Conservation (phyloP, 1,139 yeast species). For the Kodamaea sp. region DNA sequence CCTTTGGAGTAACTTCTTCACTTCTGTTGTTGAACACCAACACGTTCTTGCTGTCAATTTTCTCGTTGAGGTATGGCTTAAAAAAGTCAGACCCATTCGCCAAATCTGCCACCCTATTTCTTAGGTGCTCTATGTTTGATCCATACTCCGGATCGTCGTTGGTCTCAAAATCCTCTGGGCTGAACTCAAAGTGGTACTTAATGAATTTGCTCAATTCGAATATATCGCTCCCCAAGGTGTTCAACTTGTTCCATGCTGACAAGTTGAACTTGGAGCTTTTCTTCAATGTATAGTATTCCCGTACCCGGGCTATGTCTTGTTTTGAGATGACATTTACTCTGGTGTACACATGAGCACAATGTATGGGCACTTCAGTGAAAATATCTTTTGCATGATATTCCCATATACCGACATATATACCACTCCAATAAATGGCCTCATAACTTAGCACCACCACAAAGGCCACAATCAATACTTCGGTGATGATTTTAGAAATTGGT, state of each 20-base stretch:
- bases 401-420: conserved; percentile 54
- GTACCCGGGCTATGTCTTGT: conserved; percentile 20
- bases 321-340: conserved; percentile 43
- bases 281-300: conserved; percentile 31
- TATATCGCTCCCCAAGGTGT: conserved; percentile 20
- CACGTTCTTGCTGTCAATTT: conserved; percentile 19
- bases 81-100: conserved; percentile 48
- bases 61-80: conserved; percentile 1
- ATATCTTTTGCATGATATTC: conserved; percentile 65
- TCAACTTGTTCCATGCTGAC: conserved; percentile 17
- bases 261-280: conserved; percentile 28
- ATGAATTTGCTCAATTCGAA: conserved; percentile 40
- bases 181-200: conserved; percentile 71
- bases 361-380: conserved; percentile 69
- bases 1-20: conserved; percentile 23
- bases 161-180: conserved; percentile 72
- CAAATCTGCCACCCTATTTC: conserved; percentile 52
- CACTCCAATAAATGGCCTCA: conserved; percentile 49
- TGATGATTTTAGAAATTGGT: conserved; percentile 38
- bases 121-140: conserved; percentile 61
- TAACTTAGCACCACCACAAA: conserved; percentile 40
- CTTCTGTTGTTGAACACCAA: conserved; percentile 31
- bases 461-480: conserved; percentile 39
- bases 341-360: conserved; percentile 72
- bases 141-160: conserved; percentile 68